Conservation (phyloP, 2,329 filamentous ascomycete species). For the Clarireedia monteithiana region DNA sequence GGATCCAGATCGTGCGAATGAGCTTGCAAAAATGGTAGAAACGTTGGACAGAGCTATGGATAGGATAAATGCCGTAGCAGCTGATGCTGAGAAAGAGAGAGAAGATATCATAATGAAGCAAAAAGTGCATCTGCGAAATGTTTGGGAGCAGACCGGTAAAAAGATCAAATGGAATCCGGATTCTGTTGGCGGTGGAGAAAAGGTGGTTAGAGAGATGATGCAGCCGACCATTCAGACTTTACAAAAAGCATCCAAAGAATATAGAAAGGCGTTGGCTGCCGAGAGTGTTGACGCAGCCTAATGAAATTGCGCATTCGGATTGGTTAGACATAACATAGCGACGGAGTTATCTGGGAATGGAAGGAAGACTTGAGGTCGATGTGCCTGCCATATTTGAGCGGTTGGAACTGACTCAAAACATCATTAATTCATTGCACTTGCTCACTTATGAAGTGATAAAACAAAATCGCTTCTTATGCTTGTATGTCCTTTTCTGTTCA, state of each 20-base stretch:
- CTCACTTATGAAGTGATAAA: background rate
- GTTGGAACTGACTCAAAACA: no score
- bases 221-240: slow-evolving; percentile 66
- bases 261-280: slow-evolving; percentile 62
- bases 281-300: slow-evolving; percentile 32
- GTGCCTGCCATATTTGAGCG: no score
- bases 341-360: slow-evolving; percentile 18
- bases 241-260: slow-evolving; percentile 61
- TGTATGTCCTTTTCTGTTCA: background rate
- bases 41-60: slow-evolving; percentile 70
- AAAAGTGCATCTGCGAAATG: slow-evolving; percentile 62
- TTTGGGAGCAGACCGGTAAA: slow-evolving; percentile 65
- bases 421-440: background rate
- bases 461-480: background rate
- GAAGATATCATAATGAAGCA: slow-evolving; percentile 56
- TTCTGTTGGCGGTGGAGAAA: slow-evolving; percentile 64
- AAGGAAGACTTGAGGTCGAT: background rate
- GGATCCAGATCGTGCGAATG: slow-evolving; percentile 69
- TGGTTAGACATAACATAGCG: slow-evolving; percentile 19
- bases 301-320: background rate
- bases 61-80: slow-evolving; percentile 72
- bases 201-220: slow-evolving; percentile 69
- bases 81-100: slow-evolving; percentile 70
- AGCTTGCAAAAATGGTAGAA: slow-evolving; percentile 75
- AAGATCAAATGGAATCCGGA: slow-evolving; percentile 62